A percentile compares a stretch with the other conserved stretches of the same genome.
Evolutionary conservation across 345 rosid species (phyloP).

Genomic region (Microthlaspi erraticum): DNA sequence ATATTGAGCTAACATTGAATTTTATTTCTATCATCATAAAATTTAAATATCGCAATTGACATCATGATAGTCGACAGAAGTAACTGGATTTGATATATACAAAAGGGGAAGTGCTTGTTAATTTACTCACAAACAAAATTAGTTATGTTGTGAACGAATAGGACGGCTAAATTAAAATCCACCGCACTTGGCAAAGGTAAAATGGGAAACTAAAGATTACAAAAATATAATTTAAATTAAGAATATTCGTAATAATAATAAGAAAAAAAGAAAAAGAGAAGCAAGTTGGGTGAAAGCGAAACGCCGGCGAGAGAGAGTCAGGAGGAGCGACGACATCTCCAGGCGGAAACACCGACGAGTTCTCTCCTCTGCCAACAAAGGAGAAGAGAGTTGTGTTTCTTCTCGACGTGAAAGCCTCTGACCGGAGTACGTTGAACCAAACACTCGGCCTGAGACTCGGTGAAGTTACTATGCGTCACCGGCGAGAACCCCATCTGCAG

Average conservation of each 20-base stretch:
- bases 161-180: not conserved
- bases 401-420: conserved; percentile 88
- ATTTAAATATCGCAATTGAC: too few species aligned
- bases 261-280: not conserved
- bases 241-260: not conserved
- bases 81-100: not conserved
- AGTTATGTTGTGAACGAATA: conserved; percentile 9
- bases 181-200: conserved; percentile 23
- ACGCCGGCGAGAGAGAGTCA: conserved; percentile 32
- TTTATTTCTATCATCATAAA: not conserved
- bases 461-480: conserved; percentile 72
- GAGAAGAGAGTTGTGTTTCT: conserved; percentile 75
- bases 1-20: conserved; percentile 8
- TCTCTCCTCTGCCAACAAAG: conserved; percentile 89
- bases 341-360: conserved; percentile 81
- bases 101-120: too few species aligned
- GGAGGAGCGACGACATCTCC: conserved; percentile 71
- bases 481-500: conserved; percentile 72
- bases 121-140: too few species aligned
- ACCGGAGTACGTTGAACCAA: conserved; percentile 75
- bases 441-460: conserved; percentile 91
- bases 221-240: conserved; percentile 18
- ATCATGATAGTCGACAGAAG: not conserved
- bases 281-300: not conserved
- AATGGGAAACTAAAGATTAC: conserved; percentile 17